Evolutionary conservation across 108 stramenopile species (phyloP), one percentile per base, ranked within the genome.

Genomic region (Discostella pseudostelligera): DNA sequence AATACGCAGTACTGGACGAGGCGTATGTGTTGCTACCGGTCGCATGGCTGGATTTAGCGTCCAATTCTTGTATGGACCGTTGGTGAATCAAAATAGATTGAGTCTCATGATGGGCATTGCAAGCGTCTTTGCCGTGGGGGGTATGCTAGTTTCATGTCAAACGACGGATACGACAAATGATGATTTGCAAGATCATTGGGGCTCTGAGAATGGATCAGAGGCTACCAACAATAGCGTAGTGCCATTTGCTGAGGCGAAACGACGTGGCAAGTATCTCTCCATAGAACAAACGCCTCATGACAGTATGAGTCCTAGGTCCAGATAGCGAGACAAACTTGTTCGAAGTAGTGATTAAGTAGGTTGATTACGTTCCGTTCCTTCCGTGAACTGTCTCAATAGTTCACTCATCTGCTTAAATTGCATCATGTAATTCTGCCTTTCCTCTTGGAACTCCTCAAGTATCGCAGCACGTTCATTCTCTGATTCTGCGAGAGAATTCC

Each of bases 11-110:
- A 78, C 76, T 44, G 76, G 76, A 2, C 57, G 65, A 21, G 72
- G 76, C 0, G 71, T 78, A 12, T 78, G 76, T 19, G 67, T 68
- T 36, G 76, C 76, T 8, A 67, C 76, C 21, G 76, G 76, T 16
- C 54, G 76, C 49, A 25, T 59, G 26, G 65, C 59, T 28, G 76
- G 72, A 0, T 78, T 78, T 43, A 40, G 28, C 3, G 65, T 68
- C 0, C 74, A 76, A 17, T 76, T 76, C 39, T 0, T 68, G 16
- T 76, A 76, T 26, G 74, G 74, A 3, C 40, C 65, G n/a, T 43
- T 76, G 0, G 62, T 68, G 16, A 68, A 58, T 36, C 24, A 56
- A 36, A 58, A 68, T 21, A 21, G 53, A 19, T 40, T 63, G 11
- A 42, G 67, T 11, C 40, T 7, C 8, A 67, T 67, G 55, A 61